A percentile compares a stretch with the other conserved stretches of the same genome.
Evolutionary conservation across 108 stramenopile genomes (phyloP).

Genomic region (Epipyxis sp.): DNA sequence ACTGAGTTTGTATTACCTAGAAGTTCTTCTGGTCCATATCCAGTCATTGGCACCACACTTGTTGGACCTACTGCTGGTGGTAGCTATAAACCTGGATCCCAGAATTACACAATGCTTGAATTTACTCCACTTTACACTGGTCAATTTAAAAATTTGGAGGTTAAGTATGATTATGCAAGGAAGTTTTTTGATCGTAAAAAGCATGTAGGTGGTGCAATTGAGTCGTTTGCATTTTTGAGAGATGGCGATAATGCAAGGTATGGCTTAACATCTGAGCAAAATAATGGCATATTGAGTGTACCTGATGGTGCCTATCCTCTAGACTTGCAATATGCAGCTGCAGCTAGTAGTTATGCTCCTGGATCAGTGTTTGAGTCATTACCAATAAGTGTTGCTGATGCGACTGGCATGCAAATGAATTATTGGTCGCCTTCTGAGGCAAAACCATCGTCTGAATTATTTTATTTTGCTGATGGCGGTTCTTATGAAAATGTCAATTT

Average conservation of each 20-base stretch:
- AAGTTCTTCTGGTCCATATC: background rate
- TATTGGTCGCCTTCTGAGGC: slow-evolving; percentile 24
- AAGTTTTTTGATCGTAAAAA: background rate
- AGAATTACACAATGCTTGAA: slow-evolving; percentile 23
- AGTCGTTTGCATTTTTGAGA: slow-evolving; percentile 3
- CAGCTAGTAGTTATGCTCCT: slow-evolving; percentile 27
- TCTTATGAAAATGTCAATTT: slow-evolving; percentile 9
- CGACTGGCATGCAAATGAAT: slow-evolving; percentile 12
- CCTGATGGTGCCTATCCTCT: background rate
- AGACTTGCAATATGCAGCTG: background rate
- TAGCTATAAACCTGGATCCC: background rate
- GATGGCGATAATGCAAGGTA: background rate
- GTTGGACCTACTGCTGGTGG: slow-evolving; percentile 23
- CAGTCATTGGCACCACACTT: slow-evolving; percentile 27
- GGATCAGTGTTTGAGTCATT: slow-evolving; percentile 1
- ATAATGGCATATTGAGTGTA: background rate
- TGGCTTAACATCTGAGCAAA: background rate
- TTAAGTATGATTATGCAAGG: background rate
- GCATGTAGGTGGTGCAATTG: slow-evolving; percentile 20
- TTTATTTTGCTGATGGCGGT: slow-evolving; percentile 23
- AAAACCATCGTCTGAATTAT: background rate
- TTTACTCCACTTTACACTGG: slow-evolving; percentile 17
- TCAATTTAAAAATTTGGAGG: slow-evolving; percentile 9
- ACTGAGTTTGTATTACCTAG: background rate
- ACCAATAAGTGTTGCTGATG: background rate